Evolutionary conservation across 2,329 filamentous ascomycete genomes (phyloP).

Genomic region (Colletotrichum brevisporum): DNA sequence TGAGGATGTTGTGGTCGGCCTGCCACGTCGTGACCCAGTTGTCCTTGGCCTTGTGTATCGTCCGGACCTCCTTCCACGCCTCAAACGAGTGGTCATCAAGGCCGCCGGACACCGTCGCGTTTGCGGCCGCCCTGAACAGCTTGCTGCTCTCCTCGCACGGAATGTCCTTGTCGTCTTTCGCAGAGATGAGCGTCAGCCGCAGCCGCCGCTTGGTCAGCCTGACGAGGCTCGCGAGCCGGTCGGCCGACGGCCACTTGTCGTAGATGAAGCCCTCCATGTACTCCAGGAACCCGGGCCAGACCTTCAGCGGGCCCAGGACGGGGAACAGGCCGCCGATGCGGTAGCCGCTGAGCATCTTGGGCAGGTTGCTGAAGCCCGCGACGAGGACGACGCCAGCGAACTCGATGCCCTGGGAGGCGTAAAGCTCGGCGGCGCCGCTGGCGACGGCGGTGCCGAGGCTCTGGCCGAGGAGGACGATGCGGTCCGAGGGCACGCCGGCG

Average conservation of each 20-base stretch:
- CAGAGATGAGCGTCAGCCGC: conserved; percentile 82
- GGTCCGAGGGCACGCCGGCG: conserved; percentile 75
- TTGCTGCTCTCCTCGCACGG: conserved; percentile 78
- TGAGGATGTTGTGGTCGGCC: conserved; percentile 60
- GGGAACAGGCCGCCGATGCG: conserved; percentile 84
- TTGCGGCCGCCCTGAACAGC: conserved; percentile 73
- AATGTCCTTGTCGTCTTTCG: conserved; percentile 86
- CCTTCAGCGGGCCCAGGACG: conserved; percentile 80
- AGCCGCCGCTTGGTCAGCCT: conserved; percentile 66
- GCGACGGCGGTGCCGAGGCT: conserved; percentile 90
- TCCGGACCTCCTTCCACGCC: conserved; percentile 62
- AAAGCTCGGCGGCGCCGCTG: conserved; percentile 80
- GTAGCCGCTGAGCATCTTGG: conserved; percentile 82
- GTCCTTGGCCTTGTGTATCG: conserved; percentile 58
- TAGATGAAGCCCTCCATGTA: conserved; percentile 74
- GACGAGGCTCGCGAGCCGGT: conserved; percentile 73
- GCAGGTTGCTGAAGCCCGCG: conserved; percentile 82
- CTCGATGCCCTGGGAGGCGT: conserved; percentile 70
- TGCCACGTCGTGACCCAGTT: conserved; percentile 64
- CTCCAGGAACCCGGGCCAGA: conserved; percentile 74
- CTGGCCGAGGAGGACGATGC: conserved; percentile 87
- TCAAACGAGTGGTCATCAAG: conserved; percentile 56
- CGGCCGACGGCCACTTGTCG: conserved; percentile 85
- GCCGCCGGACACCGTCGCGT: conserved; percentile 58
- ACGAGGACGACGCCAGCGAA: conserved; percentile 87